Evolutionary conservation across 352 stramenopile genomes (phyloP), one percentile per base, ranked within the genome.

Genomic region (Globisporangium takayamanum): DNA sequence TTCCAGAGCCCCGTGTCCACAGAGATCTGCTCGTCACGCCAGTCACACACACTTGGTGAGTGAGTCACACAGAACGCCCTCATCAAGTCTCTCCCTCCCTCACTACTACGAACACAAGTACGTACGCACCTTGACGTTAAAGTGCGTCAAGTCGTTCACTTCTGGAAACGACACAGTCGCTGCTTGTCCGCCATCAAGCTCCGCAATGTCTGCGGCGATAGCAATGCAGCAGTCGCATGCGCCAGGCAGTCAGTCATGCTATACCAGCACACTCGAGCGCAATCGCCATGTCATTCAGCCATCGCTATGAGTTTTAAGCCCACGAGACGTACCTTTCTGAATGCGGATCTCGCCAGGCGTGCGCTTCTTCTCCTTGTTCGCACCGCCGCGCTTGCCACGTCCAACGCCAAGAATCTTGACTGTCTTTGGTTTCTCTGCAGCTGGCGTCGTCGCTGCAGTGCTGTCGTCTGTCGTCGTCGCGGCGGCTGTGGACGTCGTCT

Each of bases 291-390:
- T 2, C 6, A 48, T 39, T n/a, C 20, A 22, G 22, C 22, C 22
- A 22, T 22, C 22, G 22, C 22, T 22, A 22, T 22, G 22, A 22
- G 22, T 22, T 22, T 22, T 3, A 5, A 36, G 4, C 8, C 54
- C 20, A 11, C 30, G 2, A 37, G 16, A 14, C 5, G 64, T 50
- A 98, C 94, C 96, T 93, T 98, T 99, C 74, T 99, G 96, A 71
- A 99, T 98, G 51, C 96, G 89, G 75, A 99, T 98, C 77, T 99
- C 96, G 66, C 95, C 96, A 6, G 96, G 96, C 66, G 90, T 98
- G 62, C 95, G 90, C 70, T 98, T 94, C 78, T 96, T 94, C 60
- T 92, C 81, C 65, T 94, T 95, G 65, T 59, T 86, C 33, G 50
- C 67, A 20, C 80, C 79, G 2, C 50, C 36, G 55, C 84, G 80